Percentiles rank a stretch among this genome's conserved stretches.
Conservation (phyloP, 306 rosid genomes). For the Vigna unguiculata region DNA sequence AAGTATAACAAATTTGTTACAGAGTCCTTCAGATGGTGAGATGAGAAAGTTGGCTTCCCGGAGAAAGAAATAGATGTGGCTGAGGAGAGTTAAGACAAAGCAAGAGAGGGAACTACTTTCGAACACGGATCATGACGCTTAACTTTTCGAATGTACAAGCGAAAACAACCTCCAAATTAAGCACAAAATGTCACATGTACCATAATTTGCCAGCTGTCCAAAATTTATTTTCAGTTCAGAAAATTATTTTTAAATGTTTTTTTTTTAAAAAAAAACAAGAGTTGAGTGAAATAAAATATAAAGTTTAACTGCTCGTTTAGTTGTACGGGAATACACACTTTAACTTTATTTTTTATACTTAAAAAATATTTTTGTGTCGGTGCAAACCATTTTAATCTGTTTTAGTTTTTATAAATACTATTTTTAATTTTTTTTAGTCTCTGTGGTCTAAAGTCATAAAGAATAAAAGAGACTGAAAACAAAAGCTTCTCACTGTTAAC, state of each 20-base stretch:
- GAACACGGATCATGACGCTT: conserved; percentile 3
- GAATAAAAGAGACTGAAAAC: no score
- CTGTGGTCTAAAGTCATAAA: no score
- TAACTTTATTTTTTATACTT: no score
- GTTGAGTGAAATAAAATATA: not conserved
- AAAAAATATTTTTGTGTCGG: no score
- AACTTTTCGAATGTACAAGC: not conserved
- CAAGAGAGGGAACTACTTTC: conserved; percentile 14
- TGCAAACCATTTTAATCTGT: no score
- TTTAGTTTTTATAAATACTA: no score
- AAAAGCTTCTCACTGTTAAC: no score
- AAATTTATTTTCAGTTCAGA: not conserved
- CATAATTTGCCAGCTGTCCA: conserved; percentile 1
- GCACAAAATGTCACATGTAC: not conserved
- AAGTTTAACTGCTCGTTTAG: no score
- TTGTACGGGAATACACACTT: no score
- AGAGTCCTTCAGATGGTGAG: not conserved
- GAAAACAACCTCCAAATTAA: not conserved
- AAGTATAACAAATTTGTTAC: not conserved
- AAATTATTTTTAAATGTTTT: not conserved
- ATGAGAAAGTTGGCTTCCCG: not conserved
- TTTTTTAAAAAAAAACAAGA: no score
- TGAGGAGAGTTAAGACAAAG: not conserved
- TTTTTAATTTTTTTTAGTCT: no score
- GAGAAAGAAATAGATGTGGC: not conserved